Evolutionary conservation across 2,329 filamentous ascomycete genomes (phyloP), one percentile per base, ranked within the genome.

Genomic region (Cordyceps cicadae): DNA sequence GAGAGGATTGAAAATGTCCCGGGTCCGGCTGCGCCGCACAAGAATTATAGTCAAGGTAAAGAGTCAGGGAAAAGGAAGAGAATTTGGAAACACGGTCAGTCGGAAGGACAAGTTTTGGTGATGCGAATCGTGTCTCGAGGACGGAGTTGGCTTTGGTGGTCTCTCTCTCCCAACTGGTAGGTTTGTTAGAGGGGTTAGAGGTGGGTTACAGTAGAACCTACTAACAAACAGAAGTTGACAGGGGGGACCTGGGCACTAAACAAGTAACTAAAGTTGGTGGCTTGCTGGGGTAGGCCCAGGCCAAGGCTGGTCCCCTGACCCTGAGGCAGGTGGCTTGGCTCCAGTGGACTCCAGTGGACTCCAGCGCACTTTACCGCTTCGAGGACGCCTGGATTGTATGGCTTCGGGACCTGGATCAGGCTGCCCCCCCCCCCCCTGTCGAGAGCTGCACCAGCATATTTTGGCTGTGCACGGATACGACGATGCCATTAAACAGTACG

Each of bases 41-140:
- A 29, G 46, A 34, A 50, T 29, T n/a, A 48, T 11, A 32, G 41
- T 5, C 19, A 9, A 39, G 34, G n/a, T 39, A 21, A 32, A 37
- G 41, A 54, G 9, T 5, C 45, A 17, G 21, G 2, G 45, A 41
- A 21, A 21, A 37, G 32, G 53, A 53, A 43, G 29, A 34, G 24
- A 62, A 37, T 62, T 54, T 51, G 50, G 54, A 58, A 54, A 59
- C 57, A 53, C 53, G 39, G 26, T 19, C 17, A 51, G 60, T 54
- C 24, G 19, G 49, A 62, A 49, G 32, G 55, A 52, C 37, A 59
- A 58, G 54, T 56, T 24, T 43, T 66, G 55, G 64, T 69, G 69
- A 67, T 68, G 67, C 66, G 67, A 66, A 66, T 68, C 60, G 66
- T 70, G 70, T 72, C 70, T 72, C 70, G 67, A 59, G 67, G 67